These are phyloP conservation scores for Diplocarpon rosae DNA, from an alignment of 2,329 filamentous ascomycete genomes.

Conservation along the genomic window DNA sequence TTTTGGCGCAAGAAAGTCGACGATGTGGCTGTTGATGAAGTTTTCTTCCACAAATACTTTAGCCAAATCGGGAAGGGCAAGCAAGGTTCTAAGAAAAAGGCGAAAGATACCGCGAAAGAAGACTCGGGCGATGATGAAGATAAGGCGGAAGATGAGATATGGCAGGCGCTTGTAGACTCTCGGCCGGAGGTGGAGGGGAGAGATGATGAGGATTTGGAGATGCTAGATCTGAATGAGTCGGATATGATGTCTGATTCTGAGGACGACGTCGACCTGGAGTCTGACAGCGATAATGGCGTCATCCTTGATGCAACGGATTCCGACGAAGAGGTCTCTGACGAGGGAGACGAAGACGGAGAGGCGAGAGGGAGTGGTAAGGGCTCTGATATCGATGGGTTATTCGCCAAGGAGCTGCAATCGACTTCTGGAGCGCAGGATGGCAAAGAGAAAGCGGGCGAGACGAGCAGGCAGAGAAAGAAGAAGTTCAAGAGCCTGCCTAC, in stretches of 20 bases:
- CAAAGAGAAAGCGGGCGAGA: conserved; percentile 34
- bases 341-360: conserved; percentile 10
- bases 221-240: conserved; percentile 42
- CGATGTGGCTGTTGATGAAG: conserved; percentile 81
- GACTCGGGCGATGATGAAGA: conserved; percentile 32
- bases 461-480: conserved; percentile 55
- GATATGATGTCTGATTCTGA: conserved; percentile 36
- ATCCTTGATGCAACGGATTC: conserved; percentile 29
- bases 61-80: conserved; percentile 56
- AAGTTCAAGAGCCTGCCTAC: conserved; percentile 82
- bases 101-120: conserved; percentile 39
- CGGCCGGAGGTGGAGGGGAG: conserved; percentile 65
- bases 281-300: conserved; percentile 28
- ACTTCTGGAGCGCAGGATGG: conserved; percentile 15
- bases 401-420: conserved; percentile 22
- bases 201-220: conserved; percentile 39
- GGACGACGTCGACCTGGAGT: conserved; percentile 36
- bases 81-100: conserved; percentile 42
- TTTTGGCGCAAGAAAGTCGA: conserved; percentile 91
- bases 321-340: conserved; percentile 13
- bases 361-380: conserved; percentile 36
- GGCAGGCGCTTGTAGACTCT: conserved; percentile 79
- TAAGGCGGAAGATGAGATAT: conserved; percentile 73
- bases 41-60: conserved; percentile 99
- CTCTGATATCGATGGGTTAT: conserved; percentile 36